Base-by-base conservation (phyloP, 1,139 yeast species). In the Magnusiomyces ingens region DNA sequence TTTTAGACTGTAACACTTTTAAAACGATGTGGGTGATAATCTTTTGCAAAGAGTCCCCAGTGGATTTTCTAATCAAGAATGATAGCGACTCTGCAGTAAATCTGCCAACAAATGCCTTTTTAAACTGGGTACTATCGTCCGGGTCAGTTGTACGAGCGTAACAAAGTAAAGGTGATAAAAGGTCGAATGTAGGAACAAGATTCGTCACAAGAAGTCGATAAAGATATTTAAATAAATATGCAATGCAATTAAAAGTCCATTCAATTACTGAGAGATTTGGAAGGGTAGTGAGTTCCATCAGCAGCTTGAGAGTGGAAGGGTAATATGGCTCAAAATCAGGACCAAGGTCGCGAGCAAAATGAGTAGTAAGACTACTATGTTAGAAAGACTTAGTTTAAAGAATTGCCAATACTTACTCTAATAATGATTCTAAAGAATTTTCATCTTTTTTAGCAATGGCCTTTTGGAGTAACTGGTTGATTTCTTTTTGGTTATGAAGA, bases 41-140 rank as follows among this genome's bases (percentile, higher is more conserved):
- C 0, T 64, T 59, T 1, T 67, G 64, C 48, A 90, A 70, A 3
- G 79, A 72, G 1, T 75, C 76, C 0, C 75, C 67, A 18, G 75
- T 75, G 62, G 86, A 77, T 67, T 88, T 89, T 65, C 95, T 79
- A 12, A 93, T 74, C 56, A 93, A 73, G 62, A 86, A 93, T 0
- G 97, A 87, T 50, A 93, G 69, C 0, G 97, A 93, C 67, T 93
- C 98, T 0, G 97, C 91, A 37, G 96, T 83, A 64, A 91, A 93
- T 57, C 96, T 75, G 1, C 89, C 76, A 45, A 91, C 77, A 61
- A 85, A 86, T 18, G 79, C 78, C 57, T 78, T 77, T 55, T 81
- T 78, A 57, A 59, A 63, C 17, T 18, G 26, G 5, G 22, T 15
- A 18, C 13, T 19, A 17, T 29, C 26, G 5, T 44, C 47, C 13